Evolutionary conservation across 2,329 filamentous ascomycete species (phyloP).

Genomic region (Aspergillus sp.): DNA sequence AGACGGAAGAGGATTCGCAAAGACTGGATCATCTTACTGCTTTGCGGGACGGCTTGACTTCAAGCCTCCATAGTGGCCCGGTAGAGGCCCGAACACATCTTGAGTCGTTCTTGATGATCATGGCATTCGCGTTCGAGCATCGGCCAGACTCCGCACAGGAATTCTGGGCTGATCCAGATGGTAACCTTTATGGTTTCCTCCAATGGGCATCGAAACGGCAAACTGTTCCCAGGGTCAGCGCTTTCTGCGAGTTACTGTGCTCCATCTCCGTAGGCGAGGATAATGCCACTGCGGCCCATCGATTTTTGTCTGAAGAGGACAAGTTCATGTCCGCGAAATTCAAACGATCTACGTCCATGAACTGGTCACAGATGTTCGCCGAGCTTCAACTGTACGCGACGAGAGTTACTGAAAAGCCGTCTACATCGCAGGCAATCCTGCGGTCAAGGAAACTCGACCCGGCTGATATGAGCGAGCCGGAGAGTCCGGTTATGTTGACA

Average conservation of each 20-base stretch:
- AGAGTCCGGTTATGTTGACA: constrained; percentile 95
- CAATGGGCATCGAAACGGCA: constrained; percentile 96
- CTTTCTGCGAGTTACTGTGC: constrained; percentile 94
- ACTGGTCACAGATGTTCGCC: constrained; percentile 89
- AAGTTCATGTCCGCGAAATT: constrained; percentile 73
- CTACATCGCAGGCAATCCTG: constrained; percentile 57
- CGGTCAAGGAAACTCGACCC: constrained; percentile 62
- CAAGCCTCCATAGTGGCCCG: constrained; percentile 42
- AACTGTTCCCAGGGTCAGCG: constrained; percentile 91
- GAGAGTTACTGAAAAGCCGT: constrained; percentile 72
- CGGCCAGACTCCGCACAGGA: constrained; percentile 80
- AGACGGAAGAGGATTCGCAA: constrained; percentile 87
- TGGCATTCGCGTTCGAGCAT: constrained; percentile 86
- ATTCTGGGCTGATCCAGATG: constrained; percentile 91
- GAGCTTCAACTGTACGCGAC: constrained; percentile 83
- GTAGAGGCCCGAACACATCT: constrained; percentile 60
- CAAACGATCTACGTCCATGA: constrained; percentile 79
- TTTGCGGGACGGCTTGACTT: constrained; percentile 45
- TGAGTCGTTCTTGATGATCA: constrained; percentile 87
- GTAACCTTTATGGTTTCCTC: constrained; percentile 90
- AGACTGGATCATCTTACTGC: constrained; percentile 49
- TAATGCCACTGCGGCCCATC: constrained; percentile 81
- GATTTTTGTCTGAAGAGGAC: constrained; percentile 85
- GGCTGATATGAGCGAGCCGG: constrained; percentile 80
- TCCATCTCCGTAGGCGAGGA: constrained; percentile 80